These are phyloP conservation scores for Tylopilus vinaceipallidus DNA, from an alignment of 768 basidiomycete species.

Conservation along the genomic window DNA sequence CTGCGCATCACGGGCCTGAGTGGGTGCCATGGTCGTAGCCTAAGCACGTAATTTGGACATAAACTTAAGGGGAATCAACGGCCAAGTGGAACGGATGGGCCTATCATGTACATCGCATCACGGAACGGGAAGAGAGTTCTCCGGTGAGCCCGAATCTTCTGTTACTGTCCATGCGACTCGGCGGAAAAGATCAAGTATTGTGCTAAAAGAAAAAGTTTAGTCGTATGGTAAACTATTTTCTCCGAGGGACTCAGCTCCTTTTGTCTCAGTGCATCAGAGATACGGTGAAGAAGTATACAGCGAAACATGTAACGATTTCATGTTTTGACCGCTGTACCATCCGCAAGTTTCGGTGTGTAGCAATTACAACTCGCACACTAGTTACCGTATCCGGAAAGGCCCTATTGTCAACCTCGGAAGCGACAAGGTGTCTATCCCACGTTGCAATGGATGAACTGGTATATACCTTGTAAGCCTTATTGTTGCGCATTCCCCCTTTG, in stretches of 20 bases:
- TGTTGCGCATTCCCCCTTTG: conserved; percentile 15
- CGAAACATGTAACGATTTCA: not conserved
- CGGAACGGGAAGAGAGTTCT: not conserved
- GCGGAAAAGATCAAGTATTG: not conserved
- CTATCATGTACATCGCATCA: not conserved
- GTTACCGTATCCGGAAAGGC: conserved; percentile 18
- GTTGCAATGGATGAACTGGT: not conserved
- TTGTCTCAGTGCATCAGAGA: conserved; percentile 5
- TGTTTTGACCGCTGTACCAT: not conserved
- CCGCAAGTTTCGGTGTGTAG: not conserved
- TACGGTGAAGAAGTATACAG: not conserved
- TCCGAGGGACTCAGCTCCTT: not conserved
- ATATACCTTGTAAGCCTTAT: conserved; percentile 13
- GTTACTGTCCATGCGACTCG: too few species aligned
- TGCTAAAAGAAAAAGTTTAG: not conserved
- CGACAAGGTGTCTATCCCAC: conserved; percentile 6
- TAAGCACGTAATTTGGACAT: too few species aligned
- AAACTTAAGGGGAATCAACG: too few species aligned
- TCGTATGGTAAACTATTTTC: not conserved
- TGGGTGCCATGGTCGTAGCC: too few species aligned
- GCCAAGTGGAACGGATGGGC: not conserved
- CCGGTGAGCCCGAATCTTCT: too few species aligned
- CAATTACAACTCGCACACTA: conserved; percentile 11
- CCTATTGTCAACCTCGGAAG: conserved; percentile 19
- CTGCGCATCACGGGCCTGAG: too few species aligned